Base-by-base conservation (phyloP, 305 asterid genomes). In the Fraxinus nigra region DNA sequence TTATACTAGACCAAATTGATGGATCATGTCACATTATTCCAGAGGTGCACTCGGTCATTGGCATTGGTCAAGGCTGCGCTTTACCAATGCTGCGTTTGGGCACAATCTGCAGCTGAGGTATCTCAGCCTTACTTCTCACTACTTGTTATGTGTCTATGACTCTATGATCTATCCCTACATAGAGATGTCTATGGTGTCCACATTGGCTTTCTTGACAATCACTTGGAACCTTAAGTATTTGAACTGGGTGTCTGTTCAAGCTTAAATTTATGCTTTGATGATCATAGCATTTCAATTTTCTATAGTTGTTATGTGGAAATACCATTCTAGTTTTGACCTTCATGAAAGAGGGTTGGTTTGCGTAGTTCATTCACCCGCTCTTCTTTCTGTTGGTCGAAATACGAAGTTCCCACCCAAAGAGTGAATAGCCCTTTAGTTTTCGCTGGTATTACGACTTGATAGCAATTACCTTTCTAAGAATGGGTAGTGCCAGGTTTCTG, bases 21-120 rank as follows among this genome's bases (percentile, higher is more conserved):
- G 98, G 98, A 76, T 92, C 94, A 96, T 95, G 97, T 93, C 24
- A 85, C 83, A 79, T 37, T 79, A 85, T 73, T 86, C 86, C 78
- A 84, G 88, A 90, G 93, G 91, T 84, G 89, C 85, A 90, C 92
- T 85, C 81, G 84, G 85, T 88, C 89, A 82, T 86, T 90, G 85
- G 88, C 91, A 83, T 87, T 4, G 35, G 35, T 33, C 34, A 32
- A 32, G 34, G 34, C 34, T 3, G 34, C 3, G 34, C 34, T 2
- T 3, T 32, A 32, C 34, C 34, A 32, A 32, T 32, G 34, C 34
- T 32, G 4, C 34, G 4, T 32, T 32, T 32, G 3, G 34, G 34
- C 34, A 32, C 34, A 32, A 32, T 32, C 34, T 32, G 34, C 34
- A 32, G 34, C 34, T 32, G 34, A 32, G 34, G 34, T 32, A 32